These are phyloP conservation scores for Kentomonas sorsogonicus DNA, from an alignment of 208 protist species.

Conservation along the genomic window DNA sequence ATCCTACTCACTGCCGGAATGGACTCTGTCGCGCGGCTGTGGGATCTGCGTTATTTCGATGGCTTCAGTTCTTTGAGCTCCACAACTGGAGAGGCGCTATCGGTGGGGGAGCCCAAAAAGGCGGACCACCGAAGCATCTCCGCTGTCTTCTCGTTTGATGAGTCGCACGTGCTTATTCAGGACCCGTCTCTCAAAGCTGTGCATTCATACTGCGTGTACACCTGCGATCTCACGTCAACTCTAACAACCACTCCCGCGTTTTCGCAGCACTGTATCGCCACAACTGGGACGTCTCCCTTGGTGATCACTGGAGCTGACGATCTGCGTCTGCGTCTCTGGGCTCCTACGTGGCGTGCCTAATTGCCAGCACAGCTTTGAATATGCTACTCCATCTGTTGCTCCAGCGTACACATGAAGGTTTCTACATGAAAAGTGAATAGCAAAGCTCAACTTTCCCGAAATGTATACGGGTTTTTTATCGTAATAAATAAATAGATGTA, in stretches of 20 bases:
- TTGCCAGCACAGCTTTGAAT: too few relatives aligned
- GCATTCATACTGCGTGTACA: slow-evolving; percentile 68
- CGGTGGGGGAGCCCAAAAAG: slow-evolving; percentile 71
- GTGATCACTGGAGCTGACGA: slow-evolving; percentile 80
- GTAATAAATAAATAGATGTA: slow-evolving; percentile 12
- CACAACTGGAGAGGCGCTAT: slow-evolving; percentile 42
- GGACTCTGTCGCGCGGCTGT: slow-evolving; percentile 75
- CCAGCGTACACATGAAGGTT: not conserved
- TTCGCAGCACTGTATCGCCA: slow-evolving; percentile 54
- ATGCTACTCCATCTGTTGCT: not conserved
- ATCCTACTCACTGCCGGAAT: slow-evolving; percentile 76
- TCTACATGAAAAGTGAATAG: slow-evolving; percentile 8
- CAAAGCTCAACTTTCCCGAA: too few relatives aligned
- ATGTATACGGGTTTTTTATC: not conserved
- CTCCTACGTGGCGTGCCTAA: slow-evolving; percentile 60
- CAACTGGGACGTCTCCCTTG: slow-evolving; percentile 43
- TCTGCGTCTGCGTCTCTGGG: slow-evolving; percentile 75
- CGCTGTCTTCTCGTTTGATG: slow-evolving; percentile 62
- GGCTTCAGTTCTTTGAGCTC: slow-evolving; percentile 13
- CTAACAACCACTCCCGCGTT: slow-evolving; percentile 52
- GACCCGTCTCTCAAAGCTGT: slow-evolving; percentile 54
- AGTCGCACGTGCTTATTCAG: slow-evolving; percentile 68
- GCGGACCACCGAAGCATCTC: slow-evolving; percentile 70
- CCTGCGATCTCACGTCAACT: slow-evolving; percentile 45
- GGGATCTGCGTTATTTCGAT: slow-evolving; percentile 59